Base-by-base conservation (phyloP, 2,329 filamentous ascomycete genomes). In the Septoria linicola region DNA sequence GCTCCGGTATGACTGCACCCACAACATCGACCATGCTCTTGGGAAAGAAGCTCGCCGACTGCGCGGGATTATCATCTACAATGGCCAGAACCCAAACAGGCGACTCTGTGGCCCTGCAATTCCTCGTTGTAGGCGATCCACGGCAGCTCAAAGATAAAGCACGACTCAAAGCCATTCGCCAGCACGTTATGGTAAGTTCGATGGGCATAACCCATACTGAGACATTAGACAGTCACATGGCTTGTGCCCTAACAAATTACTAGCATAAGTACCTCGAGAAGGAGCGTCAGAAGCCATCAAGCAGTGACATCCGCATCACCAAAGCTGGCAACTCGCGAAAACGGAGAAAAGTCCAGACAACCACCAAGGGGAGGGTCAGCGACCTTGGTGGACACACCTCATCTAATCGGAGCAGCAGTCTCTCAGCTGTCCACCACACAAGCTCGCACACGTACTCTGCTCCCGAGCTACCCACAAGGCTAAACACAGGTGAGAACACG, bases 161-260 rank as follows among this genome's bases (percentile, higher is more conserved):
- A 3, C 59, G 61, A 11, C 62, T 67, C 60, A 58, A 59, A 17
- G 57, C 62, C 41, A 63, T 64, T 34, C 63, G 66, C 2, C 54
- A 59, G 35, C 60, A 64, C 50, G 66, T 68, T 16, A 68, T 68
- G 65, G n/a, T n/a, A n/a, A n/a, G n/a, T n/a, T n/a, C n/a, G n/a
- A n/a, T n/a, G n/a, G n/a, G n/a, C n/a, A n/a, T n/a, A n/a, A n/a
- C n/a, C n/a, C n/a, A n/a, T n/a, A n/a, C n/a, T n/a, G n/a, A n/a
- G n/a, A n/a, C n/a, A n/a, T n/a, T n/a, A n/a, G n/a, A n/a, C n/a
- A n/a, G n/a, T n/a, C n/a, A n/a, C n/a, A n/a, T n/a, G n/a, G n/a
- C n/a, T n/a, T n/a, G n/a, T n/a, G n/a, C n/a, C n/a, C n/a, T n/a
- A n/a, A n/a, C n/a, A n/a, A n/a, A n/a, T n/a, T n/a, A n/a, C n/a